A percentile compares a stretch with the other conserved stretches of the same genome.
phyloP scores from a whole-genome alignment of 306 rosid genomes.

The Heteromeles arbutifolia region DNA sequence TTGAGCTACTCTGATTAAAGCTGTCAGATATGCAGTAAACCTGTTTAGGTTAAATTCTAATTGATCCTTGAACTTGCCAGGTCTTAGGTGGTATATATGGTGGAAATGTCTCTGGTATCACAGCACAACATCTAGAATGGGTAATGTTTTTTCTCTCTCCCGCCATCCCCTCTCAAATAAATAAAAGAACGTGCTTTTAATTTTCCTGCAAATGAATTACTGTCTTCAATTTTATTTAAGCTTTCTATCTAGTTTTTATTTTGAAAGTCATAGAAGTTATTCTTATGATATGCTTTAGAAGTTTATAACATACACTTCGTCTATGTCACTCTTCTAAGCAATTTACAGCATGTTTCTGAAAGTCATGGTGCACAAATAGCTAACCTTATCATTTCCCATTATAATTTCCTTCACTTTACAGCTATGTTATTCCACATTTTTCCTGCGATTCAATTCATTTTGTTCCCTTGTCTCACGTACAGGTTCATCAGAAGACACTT shows the following conservation, averaged over 20 bases:
- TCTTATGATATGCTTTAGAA: background rate
- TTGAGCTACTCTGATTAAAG: background rate
- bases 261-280: background rate
- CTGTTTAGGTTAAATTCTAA: background rate
- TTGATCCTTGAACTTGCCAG: constrained; percentile 32
- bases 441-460: constrained; percentile 12
- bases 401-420: background rate
- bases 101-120: constrained; percentile 77
- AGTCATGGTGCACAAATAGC: background rate
- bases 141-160: constrained; percentile 25
- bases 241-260: background rate
- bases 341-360: background rate
- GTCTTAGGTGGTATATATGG: constrained; percentile 86
- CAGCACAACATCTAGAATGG: constrained; percentile 96
- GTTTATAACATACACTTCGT: background rate
- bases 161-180: background rate
- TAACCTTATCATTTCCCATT: background rate
- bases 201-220: background rate
- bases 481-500: constrained; percentile 91
- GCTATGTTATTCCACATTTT: background rate
- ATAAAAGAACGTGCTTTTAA: background rate
- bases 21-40: background rate
- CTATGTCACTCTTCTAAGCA: background rate
- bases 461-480: constrained; percentile 26
- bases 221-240: background rate